Conservation (phyloP, 176 grass and related monocot species). For the Phyllostachys edulis region DNA sequence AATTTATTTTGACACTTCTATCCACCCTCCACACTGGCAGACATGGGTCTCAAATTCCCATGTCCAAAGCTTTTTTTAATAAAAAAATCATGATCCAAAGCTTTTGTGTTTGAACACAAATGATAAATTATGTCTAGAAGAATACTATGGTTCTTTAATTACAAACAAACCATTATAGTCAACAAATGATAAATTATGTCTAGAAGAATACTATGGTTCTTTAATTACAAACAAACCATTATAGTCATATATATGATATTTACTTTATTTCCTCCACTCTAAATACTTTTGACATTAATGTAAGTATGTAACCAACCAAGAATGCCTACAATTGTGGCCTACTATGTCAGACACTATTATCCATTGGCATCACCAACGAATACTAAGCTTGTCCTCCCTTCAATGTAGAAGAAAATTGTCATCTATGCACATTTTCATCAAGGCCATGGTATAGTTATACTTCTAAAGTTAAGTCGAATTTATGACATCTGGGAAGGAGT, state of each 20-base stretch:
- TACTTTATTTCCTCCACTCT: neutral
- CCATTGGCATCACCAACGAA: neutral
- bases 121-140: neutral
- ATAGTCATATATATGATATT: neutral
- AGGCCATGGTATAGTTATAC: neutral
- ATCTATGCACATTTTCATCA: neutral
- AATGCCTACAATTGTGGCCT: neutral
- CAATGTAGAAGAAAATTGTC: neutral
- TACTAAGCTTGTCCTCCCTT: neutral
- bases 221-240: neutral
- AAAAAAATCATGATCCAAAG: neutral
- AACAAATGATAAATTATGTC: neutral
- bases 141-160: neutral
- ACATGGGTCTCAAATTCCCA: neutral
- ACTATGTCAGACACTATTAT: neutral
- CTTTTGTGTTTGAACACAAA: neutral
- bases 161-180: neutral
- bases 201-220: neutral
- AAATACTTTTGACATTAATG: neutral
- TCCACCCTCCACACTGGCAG: neutral
- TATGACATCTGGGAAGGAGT: neutral
- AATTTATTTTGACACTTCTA: neutral
- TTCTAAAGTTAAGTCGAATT: neutral
- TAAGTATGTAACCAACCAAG: neutral
- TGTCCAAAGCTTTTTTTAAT: neutral